Evolutionary conservation across 306 rosid genomes (phyloP).

Genomic region (Pueraria montana): DNA sequence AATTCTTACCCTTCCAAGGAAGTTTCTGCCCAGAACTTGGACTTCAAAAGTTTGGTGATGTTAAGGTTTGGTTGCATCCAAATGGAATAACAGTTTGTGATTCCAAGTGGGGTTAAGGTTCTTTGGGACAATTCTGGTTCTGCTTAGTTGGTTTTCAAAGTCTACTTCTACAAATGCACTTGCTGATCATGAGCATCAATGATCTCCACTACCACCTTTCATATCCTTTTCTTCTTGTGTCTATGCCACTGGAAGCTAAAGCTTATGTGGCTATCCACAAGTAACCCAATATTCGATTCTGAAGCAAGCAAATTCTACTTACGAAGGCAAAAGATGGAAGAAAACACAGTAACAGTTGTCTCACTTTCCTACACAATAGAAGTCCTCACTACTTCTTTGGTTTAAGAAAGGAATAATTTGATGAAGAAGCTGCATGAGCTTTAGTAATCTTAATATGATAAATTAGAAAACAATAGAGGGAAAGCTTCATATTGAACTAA

Average conservation of each 20-base stretch:
- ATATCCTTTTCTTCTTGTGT: slow-evolving; percentile 56
- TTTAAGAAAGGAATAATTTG: slow-evolving; percentile 80
- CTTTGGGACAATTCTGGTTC: slow-evolving; percentile 69
- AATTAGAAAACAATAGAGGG: slow-evolving; percentile 40
- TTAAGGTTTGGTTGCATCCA: slow-evolving; percentile 56
- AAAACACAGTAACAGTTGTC: slow-evolving; percentile 41
- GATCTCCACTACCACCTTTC: slow-evolving; percentile 72
- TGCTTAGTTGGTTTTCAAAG: slow-evolving; percentile 65
- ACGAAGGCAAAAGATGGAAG: slow-evolving; percentile 52
- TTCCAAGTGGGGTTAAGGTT: slow-evolving; percentile 76
- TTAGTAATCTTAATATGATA: slow-evolving; percentile 33
- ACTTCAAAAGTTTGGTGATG: slow-evolving; percentile 60
- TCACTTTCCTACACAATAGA: slow-evolving; percentile 45
- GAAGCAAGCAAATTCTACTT: slow-evolving; percentile 72
- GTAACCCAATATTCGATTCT: slow-evolving; percentile 66
- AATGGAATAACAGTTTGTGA: slow-evolving; percentile 60
- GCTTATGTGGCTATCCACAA: slow-evolving; percentile 59
- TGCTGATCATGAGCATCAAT: slow-evolving; percentile 75
- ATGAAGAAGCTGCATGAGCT: slow-evolving; percentile 62
- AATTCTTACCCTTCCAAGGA: slow-evolving; percentile 75
- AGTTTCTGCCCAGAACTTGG: slow-evolving; percentile 53
- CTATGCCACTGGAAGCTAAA: slow-evolving; percentile 53
- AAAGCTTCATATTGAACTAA: slow-evolving; percentile 56
- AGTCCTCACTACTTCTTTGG: slow-evolving; percentile 44
- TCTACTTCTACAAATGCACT: slow-evolving; percentile 76